These are phyloP conservation scores for Cornus kousa DNA, from an alignment of 148 eudicot genomes.

Conservation along the genomic window DNA sequence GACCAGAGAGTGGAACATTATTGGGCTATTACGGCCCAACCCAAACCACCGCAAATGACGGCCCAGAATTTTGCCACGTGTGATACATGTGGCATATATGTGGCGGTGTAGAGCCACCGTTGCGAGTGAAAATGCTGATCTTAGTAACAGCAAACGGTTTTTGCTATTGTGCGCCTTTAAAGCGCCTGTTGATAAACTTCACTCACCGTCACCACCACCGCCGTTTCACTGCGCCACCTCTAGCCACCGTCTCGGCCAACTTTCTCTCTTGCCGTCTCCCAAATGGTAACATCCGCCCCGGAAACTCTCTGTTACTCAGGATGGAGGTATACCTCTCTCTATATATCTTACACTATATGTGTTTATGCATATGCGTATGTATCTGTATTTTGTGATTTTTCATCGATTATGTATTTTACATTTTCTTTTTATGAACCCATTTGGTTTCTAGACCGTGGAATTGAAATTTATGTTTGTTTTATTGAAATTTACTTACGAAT, in stretches of 20 bases:
- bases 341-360: too few species aligned
- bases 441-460: too few species aligned
- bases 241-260: conserved; percentile 12
- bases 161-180: conserved; percentile 36
- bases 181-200: conserved; percentile 9
- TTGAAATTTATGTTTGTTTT: background rate
- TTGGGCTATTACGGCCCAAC: background rate
- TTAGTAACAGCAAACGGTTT: conserved; percentile 24
- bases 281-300: conserved; percentile 36
- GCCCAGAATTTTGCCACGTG: background rate
- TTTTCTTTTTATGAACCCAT: too few species aligned
- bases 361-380: background rate
- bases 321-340: conserved; percentile 53
- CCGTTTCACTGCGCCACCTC: conserved; percentile 22
- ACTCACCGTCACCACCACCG: conserved; percentile 19
- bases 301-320: conserved; percentile 51
- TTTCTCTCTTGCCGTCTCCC: conserved; percentile 12
- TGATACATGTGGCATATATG: background rate
- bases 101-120: too few species aligned
- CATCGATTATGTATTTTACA: background rate
- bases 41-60: too few species aligned
- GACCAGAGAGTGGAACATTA: too few species aligned
- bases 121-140: conserved; percentile 20
- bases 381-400: background rate
- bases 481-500: conserved; percentile 8